Evolutionary conservation across 148 eudicot genomes (phyloP).

Genomic region (Arctostaphylos glauca): DNA sequence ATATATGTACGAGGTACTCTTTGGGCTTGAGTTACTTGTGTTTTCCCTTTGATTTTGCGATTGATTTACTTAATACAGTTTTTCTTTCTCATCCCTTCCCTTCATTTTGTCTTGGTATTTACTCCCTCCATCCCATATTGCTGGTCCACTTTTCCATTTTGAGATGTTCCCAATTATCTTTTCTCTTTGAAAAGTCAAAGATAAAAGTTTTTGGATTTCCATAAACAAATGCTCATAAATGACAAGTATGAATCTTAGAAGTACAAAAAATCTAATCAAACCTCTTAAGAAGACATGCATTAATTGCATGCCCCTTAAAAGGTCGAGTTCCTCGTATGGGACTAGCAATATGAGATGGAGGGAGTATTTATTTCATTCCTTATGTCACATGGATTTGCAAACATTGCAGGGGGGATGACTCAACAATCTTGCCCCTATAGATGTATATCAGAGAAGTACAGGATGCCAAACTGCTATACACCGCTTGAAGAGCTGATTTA

Average conservation of each 20-base stretch:
- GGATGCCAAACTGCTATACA: conserved; percentile 80
- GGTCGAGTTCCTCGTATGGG: no score
- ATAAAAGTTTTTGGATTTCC: no score
- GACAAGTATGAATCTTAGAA: no score
- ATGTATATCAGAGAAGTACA: conserved; percentile 76
- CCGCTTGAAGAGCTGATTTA: conserved; percentile 80
- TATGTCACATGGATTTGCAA: conserved; percentile 2
- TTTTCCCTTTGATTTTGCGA: background rate
- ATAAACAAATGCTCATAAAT: no score
- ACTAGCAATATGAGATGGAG: no score
- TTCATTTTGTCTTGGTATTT: background rate
- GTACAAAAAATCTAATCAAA: no score
- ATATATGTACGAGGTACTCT: conserved; percentile 61
- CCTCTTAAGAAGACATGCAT: no score
- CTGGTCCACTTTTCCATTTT: no score
- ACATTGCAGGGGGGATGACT: conserved; percentile 66
- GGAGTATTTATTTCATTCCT: background rate
- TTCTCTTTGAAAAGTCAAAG: no score
- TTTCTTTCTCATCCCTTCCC: background rate
- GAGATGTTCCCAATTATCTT: no score
- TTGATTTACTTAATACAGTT: background rate
- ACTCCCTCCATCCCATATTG: no score
- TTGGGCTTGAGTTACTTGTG: background rate
- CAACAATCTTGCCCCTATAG: conserved; percentile 62
- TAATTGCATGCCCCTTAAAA: no score